Evolutionary conservation across 1,284 basidiomycete genomes (phyloP).

Genomic region (Sanghuangporus weigelae): DNA sequence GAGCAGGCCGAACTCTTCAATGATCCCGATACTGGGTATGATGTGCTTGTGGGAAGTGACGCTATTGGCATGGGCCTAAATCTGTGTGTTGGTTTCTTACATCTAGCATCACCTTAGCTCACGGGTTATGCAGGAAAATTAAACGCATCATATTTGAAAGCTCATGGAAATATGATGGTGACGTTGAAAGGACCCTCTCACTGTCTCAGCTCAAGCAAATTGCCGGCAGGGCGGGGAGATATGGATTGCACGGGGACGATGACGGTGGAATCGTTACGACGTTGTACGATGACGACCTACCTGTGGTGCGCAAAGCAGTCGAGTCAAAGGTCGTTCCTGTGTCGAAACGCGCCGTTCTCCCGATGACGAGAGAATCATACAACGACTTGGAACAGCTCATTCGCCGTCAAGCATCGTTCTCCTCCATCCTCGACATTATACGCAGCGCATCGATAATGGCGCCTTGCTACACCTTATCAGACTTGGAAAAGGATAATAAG

Average conservation of each 20-base stretch:
- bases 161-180: conserved; percentile 73
- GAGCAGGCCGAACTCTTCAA: conserved; percentile 92
- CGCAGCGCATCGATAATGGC: background rate
- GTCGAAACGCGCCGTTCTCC: conserved; percentile 31
- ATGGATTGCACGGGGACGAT: conserved; percentile 58
- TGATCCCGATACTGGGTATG: conserved; percentile 67
- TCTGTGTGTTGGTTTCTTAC: conserved; percentile 50
- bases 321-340: conserved; percentile 33
- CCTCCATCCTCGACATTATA: conserved; percentile 5
- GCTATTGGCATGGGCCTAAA: conserved; percentile 97
- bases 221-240: conserved; percentile 92
- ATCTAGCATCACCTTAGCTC: background rate
- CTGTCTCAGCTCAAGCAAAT: conserved; percentile 93
- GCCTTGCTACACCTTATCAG: conserved; percentile 11
- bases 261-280: conserved; percentile 67
- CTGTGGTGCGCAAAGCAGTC: conserved; percentile 47
- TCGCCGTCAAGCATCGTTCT: background rate
- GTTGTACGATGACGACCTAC: conserved; percentile 61
- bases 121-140: conserved; percentile 66
- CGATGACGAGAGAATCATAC: conserved; percentile 12
- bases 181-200: conserved; percentile 48
- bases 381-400: conserved; percentile 14
- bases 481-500: conserved; percentile 12
- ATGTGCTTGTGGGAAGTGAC: conserved; percentile 88
- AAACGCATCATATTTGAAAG: conserved; percentile 83